Evolutionary conservation across 2,329 filamentous ascomycete species (phyloP), one percentile per base, ranked within the genome.

Genomic region (Botrytis aclada): DNA sequence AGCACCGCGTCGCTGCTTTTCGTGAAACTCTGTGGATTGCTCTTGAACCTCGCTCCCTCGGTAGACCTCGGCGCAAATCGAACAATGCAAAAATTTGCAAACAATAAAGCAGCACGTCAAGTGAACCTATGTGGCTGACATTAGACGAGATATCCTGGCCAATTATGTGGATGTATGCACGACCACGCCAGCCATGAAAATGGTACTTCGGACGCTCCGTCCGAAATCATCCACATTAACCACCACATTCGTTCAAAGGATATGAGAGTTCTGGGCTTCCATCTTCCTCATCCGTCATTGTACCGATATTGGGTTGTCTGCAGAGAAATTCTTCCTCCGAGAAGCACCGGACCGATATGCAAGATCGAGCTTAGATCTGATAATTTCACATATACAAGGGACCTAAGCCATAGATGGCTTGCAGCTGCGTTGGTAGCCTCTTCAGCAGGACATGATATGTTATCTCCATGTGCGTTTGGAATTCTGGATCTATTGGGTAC

Each of bases 181-280:
- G 61, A 71, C 47, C n/a, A 71, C 70, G 70, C 70, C 61, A 71
- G 70, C 70, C 70, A 71, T 71, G 47, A 71, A 67, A 58, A 14
- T 60, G 37, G 32, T 43, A 71, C 58, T 39, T 71, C 70, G 70
- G 70, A 43, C 61, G 47, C 70, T 71, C 70, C 70, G 70, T 71
- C 51, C 56, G 25, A 37, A 47, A 51, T 47, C 25, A 62, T 39
- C 54, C 67, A 70, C 37, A 45, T 70, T n/a, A 43, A 47, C 43
- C 34, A 69, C 51, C 41, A 64, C n/a, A 39, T 64, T 70, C 32
- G 56, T 29, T 70, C 32, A 39, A 47, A 20, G n/a, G 22, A 14
- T 16, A 47, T 45, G 43, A 47, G 69, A 63, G n/a, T 20, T 29
- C 3, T 45, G 34, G 56, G 56, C 18, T 63, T 39, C 16, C 56